Evolutionary conservation across 2,329 filamentous ascomycete genomes (phyloP), one percentile per base, ranked within the genome.

Genomic region (Pseudogymnoascus verrucosus): DNA sequence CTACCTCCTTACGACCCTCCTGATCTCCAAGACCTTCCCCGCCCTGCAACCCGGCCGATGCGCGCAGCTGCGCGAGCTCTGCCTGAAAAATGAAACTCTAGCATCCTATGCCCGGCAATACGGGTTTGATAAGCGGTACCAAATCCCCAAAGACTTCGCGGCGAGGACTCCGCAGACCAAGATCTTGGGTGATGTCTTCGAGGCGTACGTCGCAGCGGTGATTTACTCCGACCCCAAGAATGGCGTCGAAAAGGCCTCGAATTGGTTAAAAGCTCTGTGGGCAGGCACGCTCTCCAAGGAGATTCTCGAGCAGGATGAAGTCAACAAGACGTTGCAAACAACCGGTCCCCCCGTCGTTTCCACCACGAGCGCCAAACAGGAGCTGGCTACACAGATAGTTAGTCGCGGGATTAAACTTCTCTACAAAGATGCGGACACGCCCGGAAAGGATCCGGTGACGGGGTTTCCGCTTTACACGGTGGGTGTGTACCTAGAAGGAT

Each of bases 161-260:
- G 23, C 44, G 36, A n/a, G 62, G 26, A 14, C 60, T 16, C n/a
- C 42, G 44, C 80, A 83, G 65, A 82, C 78, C 12, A 97, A 97
- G 74, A 85, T 91, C 8, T 80, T 89, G 63, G 93, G 88, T 7
- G 93, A 98, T 72, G 82, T 97, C 16, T 96, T 97, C 70, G 93
- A 98, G 74, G 89, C 93, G 0, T 97, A 96, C 69, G 84, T 96
- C 14, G 93, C 89, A 7, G 93, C 89, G 2, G 76, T 93, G 5
- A 82, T 96, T 36, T 77, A 91, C 1, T 86, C 88, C 0, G 84
- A 91, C 69, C 80, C 85, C 0, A 75, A 77, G 2, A 73, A 84
- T 57, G 92, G 93, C 0, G 82, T 89, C 57, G 67, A 74, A 6
- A 80, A 79, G 1, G 87, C 83, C 1, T 81, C 88, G 61, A 73